A percentile compares a stretch with the other conserved stretches of the same genome.
Conservation (phyloP, 2,329 filamentous ascomycete species). For the Neocucurbitaria cava region DNA sequence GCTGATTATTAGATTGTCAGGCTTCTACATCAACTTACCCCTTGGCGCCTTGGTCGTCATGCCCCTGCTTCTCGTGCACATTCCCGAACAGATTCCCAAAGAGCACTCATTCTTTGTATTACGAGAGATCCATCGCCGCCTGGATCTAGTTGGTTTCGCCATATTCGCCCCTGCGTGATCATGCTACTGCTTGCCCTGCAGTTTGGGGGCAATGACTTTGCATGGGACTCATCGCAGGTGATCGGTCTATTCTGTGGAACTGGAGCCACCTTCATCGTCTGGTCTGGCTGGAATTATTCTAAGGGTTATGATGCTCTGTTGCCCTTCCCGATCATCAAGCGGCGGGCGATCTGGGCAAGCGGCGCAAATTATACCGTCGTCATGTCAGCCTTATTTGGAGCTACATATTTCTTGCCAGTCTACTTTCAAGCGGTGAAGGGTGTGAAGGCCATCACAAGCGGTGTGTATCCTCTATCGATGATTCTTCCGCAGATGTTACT, state of each 20-base stretch:
- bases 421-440: not conserved
- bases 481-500: not conserved
- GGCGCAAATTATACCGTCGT: not conserved
- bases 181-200: slow-evolving; percentile 59
- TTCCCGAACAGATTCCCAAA: slow-evolving; percentile 51
- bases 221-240: slow-evolving; percentile 59
- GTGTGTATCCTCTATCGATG: not conserved
- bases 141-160: slow-evolving; percentile 59
- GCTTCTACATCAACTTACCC: slow-evolving; percentile 46
- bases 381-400: not conserved
- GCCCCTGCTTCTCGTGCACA: slow-evolving; percentile 55
- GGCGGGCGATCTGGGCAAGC: not conserved
- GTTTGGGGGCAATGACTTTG: slow-evolving; percentile 57
- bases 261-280: slow-evolving; percentile 57
- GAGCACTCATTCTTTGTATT: slow-evolving; percentile 56
- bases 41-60: slow-evolving; percentile 47
- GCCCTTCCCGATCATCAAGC: not conserved
- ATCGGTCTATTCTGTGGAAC: slow-evolving; percentile 60
- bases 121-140: slow-evolving; percentile 51
- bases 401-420: not conserved
- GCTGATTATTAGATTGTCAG: slow-evolving; percentile 1
- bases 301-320: not conserved
- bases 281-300: not conserved
- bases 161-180: slow-evolving; percentile 54
- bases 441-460: not conserved